Evolutionary conservation across 192 early-diverging fungal genomes (phyloP).

Genomic region (Gonapodya sp.): DNA sequence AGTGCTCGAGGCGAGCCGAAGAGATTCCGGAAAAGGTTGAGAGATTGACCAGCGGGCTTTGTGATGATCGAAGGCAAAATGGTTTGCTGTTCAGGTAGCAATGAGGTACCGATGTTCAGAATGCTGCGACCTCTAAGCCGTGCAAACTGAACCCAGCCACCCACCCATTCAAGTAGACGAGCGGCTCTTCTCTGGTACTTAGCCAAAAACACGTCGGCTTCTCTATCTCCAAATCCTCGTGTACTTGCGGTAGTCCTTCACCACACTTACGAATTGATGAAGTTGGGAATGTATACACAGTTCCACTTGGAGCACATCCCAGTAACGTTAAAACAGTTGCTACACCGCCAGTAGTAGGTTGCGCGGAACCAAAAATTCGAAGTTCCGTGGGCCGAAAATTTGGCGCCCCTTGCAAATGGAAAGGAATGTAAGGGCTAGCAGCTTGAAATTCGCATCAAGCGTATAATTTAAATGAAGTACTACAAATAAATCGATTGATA

Average conservation of each 20-base stretch:
- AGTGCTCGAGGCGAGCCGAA: constrained; percentile 38
- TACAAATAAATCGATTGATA: no score
- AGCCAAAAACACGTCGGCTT: constrained; percentile 19
- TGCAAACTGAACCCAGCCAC: background rate
- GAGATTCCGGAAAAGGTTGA: constrained; percentile 40
- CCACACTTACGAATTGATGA: background rate
- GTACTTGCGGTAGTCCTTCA: background rate
- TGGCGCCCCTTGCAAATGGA: constrained; percentile 50
- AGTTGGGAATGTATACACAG: background rate
- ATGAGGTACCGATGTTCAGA: background rate
- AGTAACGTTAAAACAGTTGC: background rate
- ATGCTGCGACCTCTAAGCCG: background rate
- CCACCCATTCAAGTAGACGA: constrained; percentile 46
- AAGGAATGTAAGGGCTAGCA: constrained; percentile 12
- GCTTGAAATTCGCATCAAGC: constrained; percentile 39
- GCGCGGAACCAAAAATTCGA: background rate
- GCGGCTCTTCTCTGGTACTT: constrained; percentile 33
- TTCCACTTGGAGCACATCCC: background rate
- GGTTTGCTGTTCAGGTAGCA: constrained; percentile 30
- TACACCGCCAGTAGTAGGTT: background rate
- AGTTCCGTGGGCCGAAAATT: constrained; percentile 39
- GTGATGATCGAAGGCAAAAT: constrained; percentile 48
- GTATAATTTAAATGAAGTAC: no score
- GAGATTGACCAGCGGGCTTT: constrained; percentile 42
- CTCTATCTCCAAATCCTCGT: background rate